Evolutionary conservation across 345 rosid genomes (phyloP).

Genomic region (Leavenworthia alabamica): DNA sequence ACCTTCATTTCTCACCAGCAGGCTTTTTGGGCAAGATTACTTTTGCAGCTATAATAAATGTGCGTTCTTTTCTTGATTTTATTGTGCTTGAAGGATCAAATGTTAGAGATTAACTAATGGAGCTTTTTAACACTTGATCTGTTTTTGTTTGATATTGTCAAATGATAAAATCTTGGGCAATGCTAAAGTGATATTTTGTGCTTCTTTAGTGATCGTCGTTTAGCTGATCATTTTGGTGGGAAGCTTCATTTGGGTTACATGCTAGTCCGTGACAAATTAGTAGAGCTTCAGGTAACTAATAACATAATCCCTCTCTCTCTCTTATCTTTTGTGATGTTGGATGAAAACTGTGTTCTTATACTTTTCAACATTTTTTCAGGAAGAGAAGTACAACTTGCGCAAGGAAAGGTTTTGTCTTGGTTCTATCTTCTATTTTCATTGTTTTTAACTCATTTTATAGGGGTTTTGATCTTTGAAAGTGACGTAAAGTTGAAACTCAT

Average conservation of each 20-base stretch:
- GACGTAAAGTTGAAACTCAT: background rate
- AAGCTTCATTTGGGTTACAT: slow-evolving; percentile 93
- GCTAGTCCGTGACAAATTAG: slow-evolving; percentile 84
- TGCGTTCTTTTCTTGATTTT: slow-evolving; percentile 74
- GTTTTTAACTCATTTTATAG: background rate
- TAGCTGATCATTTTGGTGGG: slow-evolving; percentile 98
- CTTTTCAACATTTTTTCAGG: slow-evolving; percentile 39
- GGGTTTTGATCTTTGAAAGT: background rate
- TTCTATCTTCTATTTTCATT: slow-evolving; percentile 25
- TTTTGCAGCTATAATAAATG: slow-evolving; percentile 95
- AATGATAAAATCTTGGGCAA: background rate
- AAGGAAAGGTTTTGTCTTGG: slow-evolving; percentile 51
- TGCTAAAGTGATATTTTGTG: slow-evolving; percentile 18
- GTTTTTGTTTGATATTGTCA: background rate
- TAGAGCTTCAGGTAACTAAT: slow-evolving; percentile 68
- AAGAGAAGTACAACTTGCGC: slow-evolving; percentile 56
- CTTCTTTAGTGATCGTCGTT: slow-evolving; percentile 78
- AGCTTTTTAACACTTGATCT: slow-evolving; percentile 1
- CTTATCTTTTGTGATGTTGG: background rate
- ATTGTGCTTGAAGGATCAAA: slow-evolving; percentile 49
- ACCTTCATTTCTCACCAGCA: slow-evolving; percentile 91
- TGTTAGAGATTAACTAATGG: slow-evolving; percentile 30
- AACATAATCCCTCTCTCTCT: background rate
- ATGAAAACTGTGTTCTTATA: background rate
- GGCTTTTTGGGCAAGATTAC: slow-evolving; percentile 99